These are phyloP conservation scores for Brassica cretica DNA, from an alignment of 345 rosid species.

Conservation along the genomic window DNA sequence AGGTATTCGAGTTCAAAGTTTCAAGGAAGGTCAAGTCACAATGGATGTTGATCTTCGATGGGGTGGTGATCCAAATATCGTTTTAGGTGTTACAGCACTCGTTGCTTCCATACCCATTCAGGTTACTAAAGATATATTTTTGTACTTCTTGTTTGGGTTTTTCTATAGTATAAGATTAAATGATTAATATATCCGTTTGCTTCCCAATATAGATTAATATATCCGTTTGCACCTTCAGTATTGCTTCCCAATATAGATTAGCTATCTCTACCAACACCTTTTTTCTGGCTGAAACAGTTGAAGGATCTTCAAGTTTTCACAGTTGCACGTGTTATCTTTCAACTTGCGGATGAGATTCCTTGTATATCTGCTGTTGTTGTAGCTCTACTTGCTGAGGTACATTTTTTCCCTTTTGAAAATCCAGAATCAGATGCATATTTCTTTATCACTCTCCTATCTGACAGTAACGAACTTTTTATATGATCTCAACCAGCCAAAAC, in stretches of 20 bases:
- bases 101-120: constrained; percentile 99
- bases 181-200: not conserved
- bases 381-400: constrained; percentile 95
- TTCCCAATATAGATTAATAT: not conserved
- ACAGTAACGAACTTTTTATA: constrained; percentile 23
- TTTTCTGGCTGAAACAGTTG: constrained; percentile 58
- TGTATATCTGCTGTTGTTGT: constrained; percentile 97
- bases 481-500: constrained; percentile 76
- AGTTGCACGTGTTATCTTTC: constrained; percentile 90
- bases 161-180: constrained; percentile 8
- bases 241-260: not conserved
- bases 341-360: constrained; percentile 97
- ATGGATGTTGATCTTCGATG: constrained; percentile 98
- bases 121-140: constrained; percentile 45
- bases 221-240: not conserved
- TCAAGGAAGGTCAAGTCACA: constrained; percentile 89
- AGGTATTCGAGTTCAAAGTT: constrained; percentile 99
- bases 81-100: constrained; percentile 87
- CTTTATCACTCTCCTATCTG: constrained; percentile 1
- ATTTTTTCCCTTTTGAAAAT: not conserved
- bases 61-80: constrained; percentile 98
- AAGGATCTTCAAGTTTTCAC: constrained; percentile 98
- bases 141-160: constrained; percentile 10
- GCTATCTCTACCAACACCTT: not conserved
- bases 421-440: constrained; percentile 6